Evolutionary conservation across 257 asterid species (phyloP), one percentile per base, ranked within the genome.

Genomic region (Coffea eugenioides): DNA sequence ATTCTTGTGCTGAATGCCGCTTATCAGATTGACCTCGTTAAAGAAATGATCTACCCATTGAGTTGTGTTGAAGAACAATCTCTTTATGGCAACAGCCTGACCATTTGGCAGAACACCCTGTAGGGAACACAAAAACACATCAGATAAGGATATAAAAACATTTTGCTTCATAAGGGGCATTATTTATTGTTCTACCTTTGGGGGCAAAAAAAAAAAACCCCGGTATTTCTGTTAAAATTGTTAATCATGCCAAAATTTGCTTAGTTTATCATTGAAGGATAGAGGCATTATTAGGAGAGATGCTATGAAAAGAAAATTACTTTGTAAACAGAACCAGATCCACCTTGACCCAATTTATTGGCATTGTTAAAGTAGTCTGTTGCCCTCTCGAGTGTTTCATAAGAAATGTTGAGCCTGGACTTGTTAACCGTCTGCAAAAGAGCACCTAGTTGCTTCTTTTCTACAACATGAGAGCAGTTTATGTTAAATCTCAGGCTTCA

Each of bases 1-100:
- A 86, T 93, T 91, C 51, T 71, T 85, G 77, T 93, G 97, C 65
- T 93, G 80, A 18, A 91, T 82, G 73, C 85, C 95, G 31, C 90
- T 91, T 43, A 93, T 91, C 89, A 93, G 80, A 80, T 90, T 90
- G 69, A 93, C 97, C 86, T 93, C 97, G 67, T 93, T 93, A 36
- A 89, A 91, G 88, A 93, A 91, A 81, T 93, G 95, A 75, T 93
- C 97, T 20, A 87, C 97, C 97, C 97, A 91, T 49, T 93, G 97
- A 15, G 89, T 87, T 5, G 95, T 88, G 82, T 85, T 89, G 78
- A 91, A 93, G 89, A 90, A 90, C 25, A 93, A 91, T 86, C 97
- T 85, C 85, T 93, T 91, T 78, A 93, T 82, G 6, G 97, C 97
- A 52, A 93, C 88, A 3, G 69, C 77, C 79, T 87, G 82, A 13